Evolutionary conservation across 169 alveolate genomes (phyloP), one percentile per base, ranked within the genome.

Genomic region (Cyclospora cayetanensis): DNA sequence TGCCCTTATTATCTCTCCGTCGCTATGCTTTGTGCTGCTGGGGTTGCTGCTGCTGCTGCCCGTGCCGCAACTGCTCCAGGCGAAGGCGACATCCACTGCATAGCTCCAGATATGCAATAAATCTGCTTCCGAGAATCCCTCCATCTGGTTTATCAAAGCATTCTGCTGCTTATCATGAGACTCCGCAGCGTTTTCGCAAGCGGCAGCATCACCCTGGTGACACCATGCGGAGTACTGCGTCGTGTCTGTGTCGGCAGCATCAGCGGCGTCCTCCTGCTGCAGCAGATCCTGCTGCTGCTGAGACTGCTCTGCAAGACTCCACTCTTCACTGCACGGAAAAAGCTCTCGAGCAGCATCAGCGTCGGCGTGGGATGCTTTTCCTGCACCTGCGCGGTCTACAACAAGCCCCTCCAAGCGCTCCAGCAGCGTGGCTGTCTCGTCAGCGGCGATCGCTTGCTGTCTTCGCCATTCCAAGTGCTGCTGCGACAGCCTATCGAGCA

Each of bases 171-270:
- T n/a, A n/a, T n/a, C n/a, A n/a, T n/a, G n/a, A n/a, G n/a, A n/a
- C n/a, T n/a, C n/a, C n/a, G n/a, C n/a, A n/a, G n/a, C n/a, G n/a
- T n/a, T n/a, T n/a, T n/a, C n/a, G n/a, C n/a, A n/a, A n/a, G n/a
- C n/a, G n/a, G n/a, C n/a, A n/a, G n/a, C n/a, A n/a, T n/a, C n/a
- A 66, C 0, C 22, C 29, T 80, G 90, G 35, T 27, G 18, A 37
- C 87, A 88, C 92, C 92, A 88, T 29, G 60, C 41, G 4, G 80
- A 72, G 80, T 88, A 88, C 92, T 88, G 92, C 50, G 92, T 88
- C 79, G 82, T 37, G 1, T 77, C 92, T 3, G 39, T 41, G 53
- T 53, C 31, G 18, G 35, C 46, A 53, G 41, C 37, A n/a, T 35
- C 80, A 9, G 35, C 46, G 50, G 41, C 37, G 22, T 35, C 80